These are phyloP conservation scores for Aspergillus ruber DNA, from an alignment of 2,329 filamentous ascomycete species.

Conservation along the genomic window DNA sequence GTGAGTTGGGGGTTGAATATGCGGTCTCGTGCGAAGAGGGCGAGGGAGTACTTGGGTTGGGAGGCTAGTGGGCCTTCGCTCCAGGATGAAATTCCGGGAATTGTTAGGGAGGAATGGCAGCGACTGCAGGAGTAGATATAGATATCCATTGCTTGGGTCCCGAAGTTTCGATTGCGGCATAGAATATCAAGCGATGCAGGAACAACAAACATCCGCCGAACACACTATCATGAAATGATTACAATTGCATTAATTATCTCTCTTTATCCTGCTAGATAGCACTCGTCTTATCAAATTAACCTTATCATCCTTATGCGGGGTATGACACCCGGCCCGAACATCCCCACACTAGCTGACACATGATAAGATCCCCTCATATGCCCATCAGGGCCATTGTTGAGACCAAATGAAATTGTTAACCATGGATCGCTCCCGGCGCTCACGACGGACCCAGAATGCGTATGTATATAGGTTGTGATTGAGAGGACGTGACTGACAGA, in stretches of 20 bases:
- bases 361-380: neutral
- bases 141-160: no score
- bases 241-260: no score
- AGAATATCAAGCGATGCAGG: no score
- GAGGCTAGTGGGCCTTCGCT: neutral
- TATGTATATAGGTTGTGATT: conserved; percentile 1
- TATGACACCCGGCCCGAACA: no score
- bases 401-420: neutral
- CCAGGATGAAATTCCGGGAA: conserved; percentile 1
- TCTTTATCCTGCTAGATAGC: no score
- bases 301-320: no score
- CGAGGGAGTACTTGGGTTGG: conserved; percentile 3
- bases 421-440: conserved; percentile 11
- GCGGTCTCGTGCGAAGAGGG: conserved; percentile 3
- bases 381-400: neutral
- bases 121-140: neutral
- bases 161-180: no score
- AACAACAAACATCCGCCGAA: no score
- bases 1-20: conserved; percentile 9
- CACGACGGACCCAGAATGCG: conserved; percentile 16
- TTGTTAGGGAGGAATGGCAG: conserved; percentile 5
- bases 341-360: neutral
- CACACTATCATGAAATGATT: no score
- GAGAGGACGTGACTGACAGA: neutral
- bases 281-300: no score